These are phyloP conservation scores for Paracorniculantispora psalliotae DNA, from an alignment of 2,329 filamentous ascomycete genomes.

Conservation along the genomic window DNA sequence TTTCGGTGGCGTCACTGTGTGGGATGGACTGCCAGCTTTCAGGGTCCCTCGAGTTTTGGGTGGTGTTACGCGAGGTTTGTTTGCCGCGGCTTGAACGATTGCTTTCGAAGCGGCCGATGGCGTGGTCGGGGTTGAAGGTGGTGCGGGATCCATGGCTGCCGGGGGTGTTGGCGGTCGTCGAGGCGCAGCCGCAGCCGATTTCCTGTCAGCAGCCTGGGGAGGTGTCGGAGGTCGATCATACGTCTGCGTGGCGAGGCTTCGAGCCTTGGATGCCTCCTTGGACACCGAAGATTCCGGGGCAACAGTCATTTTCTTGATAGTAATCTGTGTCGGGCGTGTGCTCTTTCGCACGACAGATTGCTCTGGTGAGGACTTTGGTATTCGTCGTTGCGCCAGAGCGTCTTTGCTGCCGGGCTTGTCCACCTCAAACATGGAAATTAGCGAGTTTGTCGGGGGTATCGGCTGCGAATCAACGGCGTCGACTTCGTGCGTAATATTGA, in stretches of 20 bases:
- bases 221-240: neutral
- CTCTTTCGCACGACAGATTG: neutral
- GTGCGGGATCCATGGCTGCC: neutral
- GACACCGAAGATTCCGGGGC: neutral
- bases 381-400: conserved; percentile 30
- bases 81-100: neutral
- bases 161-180: neutral
- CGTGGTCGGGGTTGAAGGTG: neutral
- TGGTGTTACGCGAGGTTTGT: conserved; percentile 9
- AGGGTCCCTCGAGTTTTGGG: neutral
- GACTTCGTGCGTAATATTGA: conserved; percentile 24
- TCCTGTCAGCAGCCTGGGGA: neutral
- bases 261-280: neutral
- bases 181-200: neutral
- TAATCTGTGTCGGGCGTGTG: neutral
- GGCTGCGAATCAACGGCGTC: conserved; percentile 44
- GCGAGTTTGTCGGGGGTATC: conserved; percentile 57
- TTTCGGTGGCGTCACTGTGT: neutral
- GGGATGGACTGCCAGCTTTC: neutral
- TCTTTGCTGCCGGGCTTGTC: conserved; percentile 24
- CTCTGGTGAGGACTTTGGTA: neutral
- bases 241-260: neutral
- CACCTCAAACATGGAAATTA: conserved; percentile 64
- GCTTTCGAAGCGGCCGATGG: neutral
- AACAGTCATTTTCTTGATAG: neutral